Evolutionary conservation across 768 basidiomycete species (phyloP), one percentile per base, ranked within the genome.

Genomic region (Hydnomerulius pinastri): DNA sequence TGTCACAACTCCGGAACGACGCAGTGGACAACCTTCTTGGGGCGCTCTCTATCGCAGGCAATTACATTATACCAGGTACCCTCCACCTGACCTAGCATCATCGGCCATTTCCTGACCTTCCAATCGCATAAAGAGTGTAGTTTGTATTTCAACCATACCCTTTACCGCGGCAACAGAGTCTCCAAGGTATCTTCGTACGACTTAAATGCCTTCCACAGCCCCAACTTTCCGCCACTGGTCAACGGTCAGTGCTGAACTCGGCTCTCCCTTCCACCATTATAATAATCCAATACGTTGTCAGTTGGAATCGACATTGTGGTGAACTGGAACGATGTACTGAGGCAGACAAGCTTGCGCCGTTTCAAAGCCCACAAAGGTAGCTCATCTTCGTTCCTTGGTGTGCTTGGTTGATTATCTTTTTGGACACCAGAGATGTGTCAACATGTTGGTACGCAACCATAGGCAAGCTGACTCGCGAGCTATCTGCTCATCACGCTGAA

Each of bases 21-120:
- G 92, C 93, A 7, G 85, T 93, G 5, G 95, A 96, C 58, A 98
- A 97, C 65, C 72, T 97, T 9, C 83, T 97, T 65, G 93, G 92
- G 7, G 89, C 92, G 3, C 72, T 98, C 28, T 84, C 87, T 13
- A 86, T 96, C 44, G 93, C 94, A 13, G 94, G 95, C 1, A 86
- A 91, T 60, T 95, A 85, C 61, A 88, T 89, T 53, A 93, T 98
- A 46, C 94, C 95, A 64, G 93, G 91, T 88, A 71, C 15, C 49
- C 59, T 48, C 50, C 2, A 30, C 46, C 24, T 18, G 8, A 40
- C 20, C 8, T 35, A n/a, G 11, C 11, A 24, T 27, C 38, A n/a
- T n/a, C 4, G 28, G 3, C 13, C 27, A 13, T 10, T 35, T 25
- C 6, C 25, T 27, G 4, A 28, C 36, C 12, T 33, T 29, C 18